Evolutionary conservation across 176 grass and related monocot species (phyloP), one percentile per base, ranked within the genome.

Genomic region (Carex scoparia): DNA sequence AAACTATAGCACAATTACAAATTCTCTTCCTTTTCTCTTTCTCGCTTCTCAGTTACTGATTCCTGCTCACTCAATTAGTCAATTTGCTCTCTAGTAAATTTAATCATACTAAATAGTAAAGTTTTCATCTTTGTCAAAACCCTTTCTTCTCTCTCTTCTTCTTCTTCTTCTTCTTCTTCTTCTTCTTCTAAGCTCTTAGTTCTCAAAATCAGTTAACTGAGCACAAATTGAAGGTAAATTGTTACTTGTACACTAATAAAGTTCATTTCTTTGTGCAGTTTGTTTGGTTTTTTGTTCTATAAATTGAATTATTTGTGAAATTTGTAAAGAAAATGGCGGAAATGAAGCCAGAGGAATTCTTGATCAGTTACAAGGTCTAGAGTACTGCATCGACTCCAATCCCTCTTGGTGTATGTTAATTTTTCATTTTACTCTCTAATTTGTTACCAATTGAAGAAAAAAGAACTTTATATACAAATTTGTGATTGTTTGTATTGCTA

Each of bases 351-450:
- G 95, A 98, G 79, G 95, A 98, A 81, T 87, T 88, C 49, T 84
- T 77, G 95, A 98, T 87, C 95, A 98, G 60, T 88, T 98, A 23
- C 92, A 93, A 80, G 95, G 95, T 1, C 84, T 98, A 31, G 95
- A 97, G 86, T 97, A 97, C 79, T 97, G 95, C 92, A 97, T 97
- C 82, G 95, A 97, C 84, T 97, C 95, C 4, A 97, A 97, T 65
- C 95, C 95, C 10, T 91, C 95, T 2, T 98, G 95, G 95, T 90
- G 94, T 97, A 61, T 55, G 85, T 35, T 78, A 58, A 73, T 37
- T 12, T 54, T 64, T 60, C 46, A 49, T 65, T 62, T 49, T 74
- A 51, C 42, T 27, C 23, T 53, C 44, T 75, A 53, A 53, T 53
- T 75, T 49, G 15, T 38, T 75, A 42, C 44, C 46, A 51, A 28